Conservation (phyloP, 306 rosid genomes). For the Ochetophila trinervis region DNA sequence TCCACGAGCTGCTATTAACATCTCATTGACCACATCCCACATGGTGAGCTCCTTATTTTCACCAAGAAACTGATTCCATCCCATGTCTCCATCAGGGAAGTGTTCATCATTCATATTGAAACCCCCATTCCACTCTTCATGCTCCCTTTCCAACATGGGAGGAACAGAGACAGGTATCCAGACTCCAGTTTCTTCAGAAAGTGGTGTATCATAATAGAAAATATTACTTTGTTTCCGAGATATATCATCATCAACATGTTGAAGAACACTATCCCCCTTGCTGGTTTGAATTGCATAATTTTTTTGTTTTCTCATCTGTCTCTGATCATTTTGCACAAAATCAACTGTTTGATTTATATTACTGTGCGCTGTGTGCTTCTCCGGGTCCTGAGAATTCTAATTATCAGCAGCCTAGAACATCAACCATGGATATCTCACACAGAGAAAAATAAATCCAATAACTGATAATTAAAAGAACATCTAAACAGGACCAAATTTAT, state of each 20-base stretch:
- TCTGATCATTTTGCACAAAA: neutral
- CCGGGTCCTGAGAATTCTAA: constrained; percentile 6
- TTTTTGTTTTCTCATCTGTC: neutral
- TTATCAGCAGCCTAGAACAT: constrained; percentile 2
- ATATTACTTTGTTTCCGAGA: constrained; percentile 3
- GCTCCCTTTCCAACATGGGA: constrained; percentile 3
- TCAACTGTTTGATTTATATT: neutral
- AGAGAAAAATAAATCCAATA: neutral
- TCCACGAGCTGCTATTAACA: constrained; percentile 18
- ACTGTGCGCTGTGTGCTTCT: neutral
- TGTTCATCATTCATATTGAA: constrained; percentile 6
- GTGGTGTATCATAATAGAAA: constrained; percentile 18
- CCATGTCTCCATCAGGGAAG: constrained; percentile 15
- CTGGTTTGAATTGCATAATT: neutral
- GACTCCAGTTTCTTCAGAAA: constrained; percentile 22
- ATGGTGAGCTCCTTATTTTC: constrained; percentile 18
- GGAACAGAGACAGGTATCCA: constrained; percentile 24
- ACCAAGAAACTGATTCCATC: constrained; percentile 13
- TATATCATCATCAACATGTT: neutral
- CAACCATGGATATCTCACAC: neutral
- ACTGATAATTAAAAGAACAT: no score
- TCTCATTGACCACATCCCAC: constrained; percentile 28
- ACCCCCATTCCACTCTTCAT: constrained; percentile 9
- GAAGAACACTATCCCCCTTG: neutral
- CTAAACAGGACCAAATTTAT: no score